These are phyloP conservation scores for Carex pumila DNA, from an alignment of 176 grass and related monocot genomes.

Conservation along the genomic window DNA sequence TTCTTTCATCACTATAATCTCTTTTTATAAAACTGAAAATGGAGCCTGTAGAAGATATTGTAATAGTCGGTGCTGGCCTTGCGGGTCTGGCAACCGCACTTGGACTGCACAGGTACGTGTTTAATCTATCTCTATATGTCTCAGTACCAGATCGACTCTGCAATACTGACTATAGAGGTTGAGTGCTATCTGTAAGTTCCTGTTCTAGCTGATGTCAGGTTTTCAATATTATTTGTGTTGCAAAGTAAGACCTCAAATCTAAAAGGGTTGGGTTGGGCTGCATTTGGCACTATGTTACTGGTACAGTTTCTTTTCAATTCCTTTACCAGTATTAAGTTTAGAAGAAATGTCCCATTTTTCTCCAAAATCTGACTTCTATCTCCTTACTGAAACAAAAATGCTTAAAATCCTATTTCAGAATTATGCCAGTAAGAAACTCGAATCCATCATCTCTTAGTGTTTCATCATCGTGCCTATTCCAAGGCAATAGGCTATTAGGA, in stretches of 20 bases:
- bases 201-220: neutral
- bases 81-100: constrained; percentile 58
- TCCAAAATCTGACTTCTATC: neutral
- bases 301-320: neutral
- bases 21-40: constrained; percentile 4
- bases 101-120: constrained; percentile 50
- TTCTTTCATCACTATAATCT: neutral
- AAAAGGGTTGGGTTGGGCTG: neutral
- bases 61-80: constrained; percentile 53
- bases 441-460: neutral
- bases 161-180: neutral
- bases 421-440: neutral
- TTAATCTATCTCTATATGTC: neutral
- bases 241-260: neutral
- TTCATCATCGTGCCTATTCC: neutral
- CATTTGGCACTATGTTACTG: neutral
- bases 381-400: neutral
- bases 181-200: neutral
- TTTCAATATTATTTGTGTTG: neutral
- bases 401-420: neutral
- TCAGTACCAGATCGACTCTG: neutral
- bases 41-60: constrained; percentile 33
- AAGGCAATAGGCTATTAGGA: neutral
- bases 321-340: neutral
- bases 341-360: neutral